phyloP scores from a whole-genome alignment of 2,329 filamentous ascomycete genomes.

The Ophiocordyceps sinensis region DNA sequence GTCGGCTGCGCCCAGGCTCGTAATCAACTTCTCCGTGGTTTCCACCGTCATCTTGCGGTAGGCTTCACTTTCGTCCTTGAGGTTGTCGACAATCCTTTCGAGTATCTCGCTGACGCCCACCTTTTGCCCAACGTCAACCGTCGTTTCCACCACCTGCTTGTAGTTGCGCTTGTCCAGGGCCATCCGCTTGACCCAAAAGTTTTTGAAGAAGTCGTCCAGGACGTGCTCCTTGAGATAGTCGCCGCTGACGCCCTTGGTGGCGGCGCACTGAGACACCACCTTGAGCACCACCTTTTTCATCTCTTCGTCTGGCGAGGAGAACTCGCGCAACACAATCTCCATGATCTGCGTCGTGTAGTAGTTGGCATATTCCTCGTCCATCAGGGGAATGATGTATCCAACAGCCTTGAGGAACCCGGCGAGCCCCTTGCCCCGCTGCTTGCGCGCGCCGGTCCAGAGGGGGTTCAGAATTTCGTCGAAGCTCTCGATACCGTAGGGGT shows the following conservation, averaged over 20 bases:
- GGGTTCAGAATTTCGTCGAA: constrained; percentile 97
- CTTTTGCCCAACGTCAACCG: constrained; percentile 91
- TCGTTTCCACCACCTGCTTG: constrained; percentile 93
- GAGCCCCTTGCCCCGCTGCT: constrained; percentile 90
- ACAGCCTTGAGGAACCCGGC: constrained; percentile 95
- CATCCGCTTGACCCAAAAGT: constrained; percentile 96
- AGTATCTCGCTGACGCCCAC: constrained; percentile 95
- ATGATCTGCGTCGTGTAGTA: constrained; percentile 99
- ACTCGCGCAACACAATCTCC: constrained; percentile 93
- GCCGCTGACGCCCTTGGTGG: constrained; percentile 87
- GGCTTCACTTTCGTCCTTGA: constrained; percentile 95
- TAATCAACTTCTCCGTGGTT: constrained; percentile 92
- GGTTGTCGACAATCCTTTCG: constrained; percentile 81
- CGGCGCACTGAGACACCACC: constrained; percentile 89
- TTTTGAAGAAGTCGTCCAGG: constrained; percentile 93
- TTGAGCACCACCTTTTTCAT: constrained; percentile 99
- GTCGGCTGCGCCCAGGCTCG: constrained; percentile 83
- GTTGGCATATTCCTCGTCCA: constrained; percentile 99
- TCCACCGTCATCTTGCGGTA: constrained; percentile 99
- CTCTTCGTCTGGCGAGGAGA: constrained; percentile 92
- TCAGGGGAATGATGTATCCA: constrained; percentile 93
- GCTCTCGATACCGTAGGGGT: constrained; percentile 97
- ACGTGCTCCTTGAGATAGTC: constrained; percentile 93
- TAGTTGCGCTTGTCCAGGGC: constrained; percentile 96
- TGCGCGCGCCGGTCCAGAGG: constrained; percentile 88